Percentiles rank a stretch among this genome's conserved stretches.
Conservation (phyloP, 2,329 filamentous ascomycete species). For the Gliomastix tumulicola region DNA sequence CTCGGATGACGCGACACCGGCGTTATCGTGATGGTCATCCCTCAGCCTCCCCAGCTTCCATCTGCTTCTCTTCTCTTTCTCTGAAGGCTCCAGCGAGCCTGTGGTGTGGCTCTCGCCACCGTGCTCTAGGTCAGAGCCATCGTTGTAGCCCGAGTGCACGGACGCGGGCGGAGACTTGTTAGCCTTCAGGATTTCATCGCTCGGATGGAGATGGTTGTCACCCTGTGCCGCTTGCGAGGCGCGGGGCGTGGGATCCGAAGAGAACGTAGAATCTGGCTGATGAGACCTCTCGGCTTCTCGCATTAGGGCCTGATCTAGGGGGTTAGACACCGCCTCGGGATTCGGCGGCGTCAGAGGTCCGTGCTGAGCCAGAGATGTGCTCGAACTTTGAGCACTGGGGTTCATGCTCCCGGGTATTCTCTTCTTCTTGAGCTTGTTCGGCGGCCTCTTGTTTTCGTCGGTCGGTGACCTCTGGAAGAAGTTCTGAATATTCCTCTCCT, state of each 20-base stretch:
- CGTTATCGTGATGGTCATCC: conserved; percentile 43
- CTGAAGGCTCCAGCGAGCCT: conserved; percentile 33
- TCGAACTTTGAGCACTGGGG: conserved; percentile 86
- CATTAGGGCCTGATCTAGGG: conserved; percentile 26
- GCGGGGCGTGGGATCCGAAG: conserved; percentile 38
- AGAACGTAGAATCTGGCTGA: conserved; percentile 18
- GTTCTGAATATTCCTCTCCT: conserved; percentile 60
- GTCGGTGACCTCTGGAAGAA: conserved; percentile 66
- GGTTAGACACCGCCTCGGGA: conserved; percentile 36
- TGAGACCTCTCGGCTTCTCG: conserved; percentile 6
- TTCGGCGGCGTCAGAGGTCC: conserved; percentile 30
- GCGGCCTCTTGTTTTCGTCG: conserved; percentile 58
- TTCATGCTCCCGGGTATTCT: conserved; percentile 68
- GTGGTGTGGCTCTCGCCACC: conserved; percentile 44
- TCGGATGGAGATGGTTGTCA: conserved; percentile 28
- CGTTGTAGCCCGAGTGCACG: conserved; percentile 69
- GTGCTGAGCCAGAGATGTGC: conserved; percentile 54
- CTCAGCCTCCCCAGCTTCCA: conserved; percentile 65
- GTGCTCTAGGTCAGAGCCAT: conserved; percentile 65
- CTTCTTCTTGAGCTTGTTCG: conserved; percentile 91
- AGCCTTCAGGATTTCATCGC: conserved; percentile 50
- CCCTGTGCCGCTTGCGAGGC: conserved; percentile 37
- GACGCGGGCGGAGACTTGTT: conserved; percentile 71
- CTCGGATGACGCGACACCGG: conserved; percentile 34
- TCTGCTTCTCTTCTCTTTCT: conserved; percentile 64